Base-by-base conservation (phyloP, 116 monocot species). In the Papilionanthe hybrid region DNA sequence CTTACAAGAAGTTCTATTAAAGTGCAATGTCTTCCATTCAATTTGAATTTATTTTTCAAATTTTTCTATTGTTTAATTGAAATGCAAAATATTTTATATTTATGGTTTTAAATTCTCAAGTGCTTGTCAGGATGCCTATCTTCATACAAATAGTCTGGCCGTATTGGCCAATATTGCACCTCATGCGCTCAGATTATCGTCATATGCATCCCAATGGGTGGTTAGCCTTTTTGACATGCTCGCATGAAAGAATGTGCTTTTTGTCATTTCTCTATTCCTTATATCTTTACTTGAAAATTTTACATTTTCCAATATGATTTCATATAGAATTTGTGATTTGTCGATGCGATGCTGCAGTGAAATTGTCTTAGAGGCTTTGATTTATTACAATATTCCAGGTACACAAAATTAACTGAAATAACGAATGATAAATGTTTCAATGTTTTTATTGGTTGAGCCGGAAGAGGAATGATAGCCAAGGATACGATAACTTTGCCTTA, bases 221-320 rank as follows among this genome's bases (percentile, higher is more conserved):
- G 93, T 99, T 85, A 93, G 95, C 86, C 93, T 99, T 80, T 94
- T 99, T 85, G 91, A 99, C 84, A 99, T 95, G 99, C 93, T 99
- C 50, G 85, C 95, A 66, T 90, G 91, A 75, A 99, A 95, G 99
- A 93, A 95, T 78, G 93, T 57, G 82, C 15, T 73, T 37, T 57
- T 56, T 20, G 80, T 60, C 80, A 13, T 56, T 72, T 68, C 44
- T 78, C 15, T 27, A 22, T 18, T 19, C 58, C 15, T 48, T 12
- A 60, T 53, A 0, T 15, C 53, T 53, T 53, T 17, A 3, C 3
- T 32, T 4, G 53, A 53, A 53, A 53, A 53, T 53, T 53, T 53
- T 15, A n/a, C 53, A 15, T 4, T 13, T 53, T 15, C 15, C 15
- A 15, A 4, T 13, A 15, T 53, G 53, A 53, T 53, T 53, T 53